These are phyloP conservation scores for Vicia faba DNA, from an alignment of 306 rosid species.

Conservation along the genomic window DNA sequence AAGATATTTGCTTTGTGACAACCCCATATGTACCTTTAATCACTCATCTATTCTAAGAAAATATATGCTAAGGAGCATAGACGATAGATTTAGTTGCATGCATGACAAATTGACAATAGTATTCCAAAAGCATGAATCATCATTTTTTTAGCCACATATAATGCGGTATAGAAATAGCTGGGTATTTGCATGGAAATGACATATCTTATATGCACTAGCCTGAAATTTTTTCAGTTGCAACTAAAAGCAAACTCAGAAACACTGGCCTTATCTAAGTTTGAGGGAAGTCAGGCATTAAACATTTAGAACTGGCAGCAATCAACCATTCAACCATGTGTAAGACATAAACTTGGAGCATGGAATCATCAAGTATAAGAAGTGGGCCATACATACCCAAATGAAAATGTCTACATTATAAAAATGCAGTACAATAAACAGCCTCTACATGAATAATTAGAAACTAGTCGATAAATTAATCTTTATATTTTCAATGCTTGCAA, in stretches of 20 bases:
- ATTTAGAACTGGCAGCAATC: slow-evolving; percentile 7
- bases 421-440: no score
- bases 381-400: not conserved
- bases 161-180: slow-evolving; percentile 16
- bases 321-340: not conserved
- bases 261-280: not conserved
- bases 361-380: not conserved
- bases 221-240: not conserved
- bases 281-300: not conserved
- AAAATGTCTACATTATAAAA: no score
- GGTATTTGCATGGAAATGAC: slow-evolving; percentile 14
- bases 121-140: slow-evolving; percentile 22
- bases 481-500: no score
- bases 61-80: not conserved
- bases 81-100: slow-evolving; percentile 14
- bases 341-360: not conserved
- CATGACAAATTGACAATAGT: slow-evolving; percentile 14
- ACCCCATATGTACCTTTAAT: slow-evolving; percentile 8
- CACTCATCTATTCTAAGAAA: slow-evolving; percentile 6
- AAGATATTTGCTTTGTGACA: slow-evolving; percentile 8
- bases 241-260: not conserved
- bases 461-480: no score
- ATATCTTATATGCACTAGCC: slow-evolving; percentile 3
- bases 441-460: no score
- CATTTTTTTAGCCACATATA: slow-evolving; percentile 18